A percentile compares a stretch with the other conserved stretches of the same genome.
Evolutionary conservation across 2,329 filamentous ascomycete genomes (phyloP).

Genomic region (Venturia carpophila): DNA sequence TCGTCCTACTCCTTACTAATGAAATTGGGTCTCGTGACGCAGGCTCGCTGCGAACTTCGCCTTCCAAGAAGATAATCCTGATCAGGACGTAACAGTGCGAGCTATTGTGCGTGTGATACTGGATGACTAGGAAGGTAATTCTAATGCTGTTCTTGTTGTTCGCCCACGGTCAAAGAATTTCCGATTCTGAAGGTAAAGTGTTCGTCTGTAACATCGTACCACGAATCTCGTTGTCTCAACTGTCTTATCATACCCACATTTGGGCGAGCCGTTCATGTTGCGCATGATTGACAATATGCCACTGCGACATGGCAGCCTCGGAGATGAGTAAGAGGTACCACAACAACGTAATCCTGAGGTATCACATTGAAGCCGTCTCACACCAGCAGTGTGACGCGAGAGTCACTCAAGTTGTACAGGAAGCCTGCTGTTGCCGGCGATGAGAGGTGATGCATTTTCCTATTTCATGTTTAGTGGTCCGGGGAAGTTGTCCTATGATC

Average conservation of each 20-base stretch:
- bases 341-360: not conserved
- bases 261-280: no score
- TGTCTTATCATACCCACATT: no score
- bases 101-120: no score
- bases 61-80: no score
- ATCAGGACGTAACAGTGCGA: no score
- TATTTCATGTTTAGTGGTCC: not conserved
- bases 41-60: no score
- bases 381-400: not conserved
- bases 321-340: not conserved
- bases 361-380: not conserved
- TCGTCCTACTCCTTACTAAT: no score
- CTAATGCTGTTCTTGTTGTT: not conserved
- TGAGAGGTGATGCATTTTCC: not conserved
- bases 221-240: no score
- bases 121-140: no score
- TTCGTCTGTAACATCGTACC: not conserved
- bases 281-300: not conserved
- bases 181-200: not conserved
- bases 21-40: no score
- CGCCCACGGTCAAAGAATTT: no score
- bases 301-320: not conserved
- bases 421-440: not conserved
- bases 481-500: not conserved
- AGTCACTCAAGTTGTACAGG: not conserved